Base-by-base conservation (phyloP, 805 yeast species). In the Dipodascopsis tothii region DNA sequence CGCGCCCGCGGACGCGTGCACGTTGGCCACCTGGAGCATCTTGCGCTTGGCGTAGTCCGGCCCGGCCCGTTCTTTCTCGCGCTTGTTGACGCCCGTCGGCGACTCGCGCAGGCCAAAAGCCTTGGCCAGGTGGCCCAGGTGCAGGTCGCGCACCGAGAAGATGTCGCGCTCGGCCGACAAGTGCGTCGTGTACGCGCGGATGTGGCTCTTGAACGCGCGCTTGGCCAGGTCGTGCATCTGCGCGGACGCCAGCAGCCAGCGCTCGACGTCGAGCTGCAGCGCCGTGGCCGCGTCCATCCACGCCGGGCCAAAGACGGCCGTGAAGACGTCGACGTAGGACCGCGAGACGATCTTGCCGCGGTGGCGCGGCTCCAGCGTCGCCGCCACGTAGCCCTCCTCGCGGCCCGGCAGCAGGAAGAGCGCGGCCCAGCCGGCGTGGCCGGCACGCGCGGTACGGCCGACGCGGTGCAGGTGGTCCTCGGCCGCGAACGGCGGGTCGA, bases 381-480 rank as follows among this genome's bases (percentile, higher is more conserved):
- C 83, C 9, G 40, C 44, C 49, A 82, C 68, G 58, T 87, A 90
- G 11, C 77, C 79, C 66, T 90, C 97, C 63, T 90, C 97, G 47
- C 69, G 74, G 1, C 95, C 94, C 1, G 99, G 98, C 25, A 90
- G 67, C 34, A 92, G 67, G 58, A 90, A 86, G 45, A 92, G 64
- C 1, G 78, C 62, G 1, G 96, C 83, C 32, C 72, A 72, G 61
- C 99, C 99, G 33, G 68, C 64, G 36, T 78, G 74, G 51, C 98
- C 98, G n/a, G 94, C 95, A 67, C 99, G 80, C 5, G 99, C 99
- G 9, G 97, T 87, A 69, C 99, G 79, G 42, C 99, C 99, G 44
- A 88, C 84, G 64, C 99, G 75, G 64, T 92, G 99, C 46, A 92
- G 69, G 71, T 92, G 98, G 60, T 92, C 99, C 51, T 87, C 96